phyloP scores from a whole-genome alignment of 441 rosid species.

The Isatis lusitanica region DNA sequence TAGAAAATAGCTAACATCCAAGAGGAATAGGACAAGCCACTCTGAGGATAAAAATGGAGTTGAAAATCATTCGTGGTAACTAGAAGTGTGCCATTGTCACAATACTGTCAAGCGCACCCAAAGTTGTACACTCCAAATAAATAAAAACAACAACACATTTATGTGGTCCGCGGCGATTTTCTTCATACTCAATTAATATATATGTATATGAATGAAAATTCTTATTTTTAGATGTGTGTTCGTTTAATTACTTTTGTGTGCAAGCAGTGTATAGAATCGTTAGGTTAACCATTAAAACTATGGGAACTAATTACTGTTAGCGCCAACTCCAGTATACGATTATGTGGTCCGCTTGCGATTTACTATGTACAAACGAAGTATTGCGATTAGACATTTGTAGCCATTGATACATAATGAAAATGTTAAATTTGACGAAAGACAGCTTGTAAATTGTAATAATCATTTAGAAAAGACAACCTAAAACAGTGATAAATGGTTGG shows the following conservation, averaged over 20 bases:
- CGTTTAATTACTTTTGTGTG: not conserved
- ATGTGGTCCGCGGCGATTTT: slow-evolving; percentile 19
- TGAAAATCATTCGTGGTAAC: slow-evolving; percentile 5
- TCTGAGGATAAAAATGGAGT: not conserved
- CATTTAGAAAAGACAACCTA: too few relatives aligned
- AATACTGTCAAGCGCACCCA: not conserved
- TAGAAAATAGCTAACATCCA: slow-evolving; percentile 9
- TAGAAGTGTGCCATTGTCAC: slow-evolving; percentile 4
- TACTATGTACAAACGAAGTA: not conserved
- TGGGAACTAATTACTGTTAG: not conserved
- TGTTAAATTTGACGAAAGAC: not conserved
- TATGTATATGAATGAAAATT: not conserved
- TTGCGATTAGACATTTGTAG: not conserved
- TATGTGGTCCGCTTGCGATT: too few relatives aligned
- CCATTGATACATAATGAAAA: not conserved
- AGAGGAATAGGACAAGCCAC: slow-evolving; percentile 23
- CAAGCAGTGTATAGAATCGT: not conserved
- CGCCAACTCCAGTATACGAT: not conserved
- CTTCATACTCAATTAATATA: not conserved
- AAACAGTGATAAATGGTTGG: too few relatives aligned
- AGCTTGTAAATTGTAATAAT: not conserved
- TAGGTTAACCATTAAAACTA: not conserved
- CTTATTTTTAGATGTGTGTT: not conserved
- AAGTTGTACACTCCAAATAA: not conserved
- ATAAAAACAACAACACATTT: not conserved